Evolutionary conservation across 2,329 filamentous ascomycete genomes (phyloP).

Genomic region (Dissoconium aciculare): DNA sequence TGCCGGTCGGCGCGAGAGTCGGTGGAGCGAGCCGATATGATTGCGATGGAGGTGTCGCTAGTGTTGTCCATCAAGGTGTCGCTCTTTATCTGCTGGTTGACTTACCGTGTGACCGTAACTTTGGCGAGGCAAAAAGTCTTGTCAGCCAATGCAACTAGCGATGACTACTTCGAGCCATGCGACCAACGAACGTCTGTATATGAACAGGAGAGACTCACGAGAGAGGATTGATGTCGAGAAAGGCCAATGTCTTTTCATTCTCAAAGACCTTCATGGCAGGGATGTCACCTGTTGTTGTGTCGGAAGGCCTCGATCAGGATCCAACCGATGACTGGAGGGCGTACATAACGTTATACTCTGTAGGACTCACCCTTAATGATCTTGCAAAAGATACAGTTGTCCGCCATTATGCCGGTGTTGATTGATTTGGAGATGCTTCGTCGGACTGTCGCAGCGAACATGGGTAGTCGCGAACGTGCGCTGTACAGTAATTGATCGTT

Average conservation of each 20-base stretch:
- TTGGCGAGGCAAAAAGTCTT: constrained; percentile 3
- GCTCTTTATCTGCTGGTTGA: constrained; percentile 3
- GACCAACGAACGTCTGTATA: too few species aligned
- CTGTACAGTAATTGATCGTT: too few species aligned
- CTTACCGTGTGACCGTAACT: constrained; percentile 69
- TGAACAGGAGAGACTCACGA: constrained; percentile 7
- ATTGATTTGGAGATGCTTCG: not conserved
- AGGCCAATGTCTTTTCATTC: constrained; percentile 82
- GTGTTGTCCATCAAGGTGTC: constrained; percentile 6
- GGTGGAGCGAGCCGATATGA: constrained; percentile 2
- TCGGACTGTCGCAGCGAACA: not conserved
- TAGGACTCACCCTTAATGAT: constrained; percentile 67
- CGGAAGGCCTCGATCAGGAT: constrained; percentile 2
- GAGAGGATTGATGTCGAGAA: constrained; percentile 88
- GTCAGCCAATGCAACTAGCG: not conserved
- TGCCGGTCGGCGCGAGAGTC: not conserved
- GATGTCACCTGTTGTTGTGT: constrained; percentile 87
- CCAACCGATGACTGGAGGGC: too few species aligned
- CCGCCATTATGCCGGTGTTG: constrained; percentile 20
- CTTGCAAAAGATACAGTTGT: constrained; percentile 89
- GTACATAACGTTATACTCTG: constrained; percentile 9
- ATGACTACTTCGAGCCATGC: too few species aligned
- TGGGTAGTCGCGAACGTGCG: too few species aligned
- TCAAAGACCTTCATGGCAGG: constrained; percentile 94
- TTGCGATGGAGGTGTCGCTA: constrained; percentile 1